Evolutionary conservation across 106 monocot genomes (phyloP).

Genomic region (Apostasia ramifera): DNA sequence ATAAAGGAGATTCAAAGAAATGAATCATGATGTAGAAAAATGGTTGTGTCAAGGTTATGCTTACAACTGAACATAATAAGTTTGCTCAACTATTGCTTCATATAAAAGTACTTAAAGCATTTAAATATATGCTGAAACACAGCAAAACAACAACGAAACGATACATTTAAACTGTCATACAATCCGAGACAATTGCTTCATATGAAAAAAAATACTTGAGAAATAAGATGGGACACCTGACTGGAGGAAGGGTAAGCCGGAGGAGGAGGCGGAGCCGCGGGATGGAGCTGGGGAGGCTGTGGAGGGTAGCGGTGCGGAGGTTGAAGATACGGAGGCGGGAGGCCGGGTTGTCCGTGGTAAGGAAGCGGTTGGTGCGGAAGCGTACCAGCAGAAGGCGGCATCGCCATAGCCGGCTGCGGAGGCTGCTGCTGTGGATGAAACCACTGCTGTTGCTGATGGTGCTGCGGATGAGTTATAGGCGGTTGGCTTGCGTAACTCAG

Average conservation of each 20-base stretch:
- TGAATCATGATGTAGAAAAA: no score
- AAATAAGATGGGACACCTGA: background rate
- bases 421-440: constrained; percentile 5
- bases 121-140: no score
- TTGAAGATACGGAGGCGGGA: constrained; percentile 3
- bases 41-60: no score
- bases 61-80: no score
- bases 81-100: no score
- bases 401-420: background rate
- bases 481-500: background rate
- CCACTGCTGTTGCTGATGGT: constrained; percentile 2
- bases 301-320: constrained; percentile 13
- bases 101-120: no score
- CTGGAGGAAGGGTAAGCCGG: background rate
- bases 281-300: constrained; percentile 10
- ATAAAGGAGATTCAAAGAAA: no score
- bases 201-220: no score
- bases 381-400: background rate
- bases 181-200: no score
- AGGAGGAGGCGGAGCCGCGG: constrained; percentile 1
- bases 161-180: no score
- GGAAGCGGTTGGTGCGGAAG: constrained; percentile 5
- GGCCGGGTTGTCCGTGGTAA: constrained; percentile 5
- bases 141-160: no score
- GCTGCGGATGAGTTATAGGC: constrained; percentile 8